phyloP scores from a whole-genome alignment of 2,329 filamentous ascomycete genomes.

The Penicillium sp. region DNA sequence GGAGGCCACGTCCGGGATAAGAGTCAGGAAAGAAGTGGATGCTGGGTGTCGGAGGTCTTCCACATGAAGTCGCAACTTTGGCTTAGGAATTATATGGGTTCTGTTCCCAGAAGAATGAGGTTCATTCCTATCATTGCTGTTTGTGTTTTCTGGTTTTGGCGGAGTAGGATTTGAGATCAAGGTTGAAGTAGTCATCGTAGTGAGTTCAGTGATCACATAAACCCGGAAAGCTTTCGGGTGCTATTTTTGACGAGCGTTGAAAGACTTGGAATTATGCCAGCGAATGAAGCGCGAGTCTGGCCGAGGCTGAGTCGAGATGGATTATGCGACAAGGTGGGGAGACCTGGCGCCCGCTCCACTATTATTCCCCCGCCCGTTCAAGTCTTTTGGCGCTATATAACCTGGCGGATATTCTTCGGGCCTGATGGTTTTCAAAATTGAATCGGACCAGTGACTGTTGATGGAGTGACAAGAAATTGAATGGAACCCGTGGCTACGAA shows the following conservation, averaged over 20 bases:
- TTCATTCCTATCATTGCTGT: conserved; percentile 1
- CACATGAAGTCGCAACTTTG: conserved; percentile 35
- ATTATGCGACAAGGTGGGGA: conserved; percentile 4
- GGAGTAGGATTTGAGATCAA: conserved; percentile 12
- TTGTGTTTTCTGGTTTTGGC: conserved; percentile 2
- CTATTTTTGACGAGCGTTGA: conserved; percentile 1
- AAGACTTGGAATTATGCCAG: no score
- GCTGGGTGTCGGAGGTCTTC: conserved; percentile 29
- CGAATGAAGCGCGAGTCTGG: neutral
- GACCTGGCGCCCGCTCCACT: conserved; percentile 3
- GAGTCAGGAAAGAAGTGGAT: conserved; percentile 56
- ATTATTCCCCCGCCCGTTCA: neutral
- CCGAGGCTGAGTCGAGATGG: conserved; percentile 1
- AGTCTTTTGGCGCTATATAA: no score
- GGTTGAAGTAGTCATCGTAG: conserved; percentile 15
- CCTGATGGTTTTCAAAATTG: no score
- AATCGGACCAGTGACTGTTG: no score
- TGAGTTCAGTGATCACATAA: conserved; percentile 4
- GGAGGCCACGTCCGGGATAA: conserved; percentile 55
- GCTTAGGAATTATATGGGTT: conserved; percentile 16
- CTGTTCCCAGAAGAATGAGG: no score
- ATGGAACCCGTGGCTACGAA: no score
- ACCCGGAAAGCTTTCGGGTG: no score
- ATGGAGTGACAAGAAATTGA: no score
- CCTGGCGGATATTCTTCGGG: no score